Conservation (phyloP, 257 asterid species). For the Leonotis leonurus region DNA sequence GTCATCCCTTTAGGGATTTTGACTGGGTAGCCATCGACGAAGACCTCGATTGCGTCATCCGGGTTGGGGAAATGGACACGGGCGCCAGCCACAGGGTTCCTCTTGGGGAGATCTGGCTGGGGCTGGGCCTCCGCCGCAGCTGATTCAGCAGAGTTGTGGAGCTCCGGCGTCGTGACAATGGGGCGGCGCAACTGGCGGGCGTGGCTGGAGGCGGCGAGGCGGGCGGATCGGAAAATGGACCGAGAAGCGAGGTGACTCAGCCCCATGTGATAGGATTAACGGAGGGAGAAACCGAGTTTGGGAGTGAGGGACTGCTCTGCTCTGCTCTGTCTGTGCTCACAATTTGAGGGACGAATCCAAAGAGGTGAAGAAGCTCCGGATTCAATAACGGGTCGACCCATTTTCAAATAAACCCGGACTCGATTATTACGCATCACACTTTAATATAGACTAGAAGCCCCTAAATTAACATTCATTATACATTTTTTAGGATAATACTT, state of each 20-base stretch:
- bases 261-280: conserved; percentile 39
- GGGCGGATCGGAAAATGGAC: conserved; percentile 50
- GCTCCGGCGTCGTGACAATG: conserved; percentile 74
- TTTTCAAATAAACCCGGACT: too few species aligned
- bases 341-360: neutral
- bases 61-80: conserved; percentile 77
- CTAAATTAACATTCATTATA: too few species aligned
- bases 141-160: conserved; percentile 54
- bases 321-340: conserved; percentile 28
- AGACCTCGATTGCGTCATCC: conserved; percentile 82
- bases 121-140: conserved; percentile 42
- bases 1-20: conserved; percentile 94
- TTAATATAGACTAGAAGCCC: too few species aligned
- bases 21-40: conserved; percentile 84
- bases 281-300: conserved; percentile 9
- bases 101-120: conserved; percentile 56
- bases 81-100: conserved; percentile 71
- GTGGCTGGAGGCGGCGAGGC: conserved; percentile 31
- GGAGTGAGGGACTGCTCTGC: neutral
- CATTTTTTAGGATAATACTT: too few species aligned
- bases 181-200: conserved; percentile 45
- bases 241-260: conserved; percentile 65
- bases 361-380: neutral
- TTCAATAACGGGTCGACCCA: conserved; percentile 5
- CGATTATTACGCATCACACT: too few species aligned